phyloP scores from a whole-genome alignment of 805 yeast genomes.

The Wickerhamomyces queroliae region DNA sequence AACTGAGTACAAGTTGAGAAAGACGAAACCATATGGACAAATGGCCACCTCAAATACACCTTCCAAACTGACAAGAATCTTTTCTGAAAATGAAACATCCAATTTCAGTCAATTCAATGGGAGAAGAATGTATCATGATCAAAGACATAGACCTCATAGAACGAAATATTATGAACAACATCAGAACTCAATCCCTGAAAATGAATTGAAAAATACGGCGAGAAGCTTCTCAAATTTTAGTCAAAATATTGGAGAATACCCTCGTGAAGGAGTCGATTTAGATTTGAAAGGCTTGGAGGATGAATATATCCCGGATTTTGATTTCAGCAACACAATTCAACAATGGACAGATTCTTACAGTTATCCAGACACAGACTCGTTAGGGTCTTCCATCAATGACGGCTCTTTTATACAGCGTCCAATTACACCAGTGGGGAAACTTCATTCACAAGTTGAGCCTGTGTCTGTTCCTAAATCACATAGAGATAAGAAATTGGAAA shows the following conservation, averaged over 20 bases:
- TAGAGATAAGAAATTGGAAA: slow-evolving; percentile 10
- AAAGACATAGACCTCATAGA: slow-evolving; percentile 38
- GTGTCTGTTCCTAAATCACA: slow-evolving; percentile 29
- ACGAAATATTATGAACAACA: slow-evolving; percentile 1
- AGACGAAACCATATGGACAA: slow-evolving; percentile 19
- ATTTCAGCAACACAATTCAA: slow-evolving; percentile 42
- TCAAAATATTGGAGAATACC: background rate
- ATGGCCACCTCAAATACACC: background rate
- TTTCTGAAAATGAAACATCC: slow-evolving; percentile 59
- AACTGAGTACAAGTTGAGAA: slow-evolving; percentile 7
- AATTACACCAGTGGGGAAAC: slow-evolving; percentile 20
- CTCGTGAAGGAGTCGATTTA: background rate
- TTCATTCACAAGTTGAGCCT: slow-evolving; percentile 30
- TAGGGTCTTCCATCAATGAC: slow-evolving; percentile 9
- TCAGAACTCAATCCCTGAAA: background rate
- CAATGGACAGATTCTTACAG: slow-evolving; percentile 37
- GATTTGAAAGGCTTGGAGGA: slow-evolving; percentile 61
- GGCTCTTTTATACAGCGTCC: slow-evolving; percentile 11
- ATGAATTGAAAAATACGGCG: background rate
- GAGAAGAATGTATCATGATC: slow-evolving; percentile 47
- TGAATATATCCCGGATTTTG: slow-evolving; percentile 72
- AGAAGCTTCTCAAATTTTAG: slow-evolving; percentile 13
- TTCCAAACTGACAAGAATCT: slow-evolving; percentile 34
- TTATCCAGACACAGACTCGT: slow-evolving; percentile 8
- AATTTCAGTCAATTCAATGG: slow-evolving; percentile 54